Base-by-base conservation (phyloP, 108 stramenopile genomes). In the Pinguiococcus pyrenoidosus region DNA sequence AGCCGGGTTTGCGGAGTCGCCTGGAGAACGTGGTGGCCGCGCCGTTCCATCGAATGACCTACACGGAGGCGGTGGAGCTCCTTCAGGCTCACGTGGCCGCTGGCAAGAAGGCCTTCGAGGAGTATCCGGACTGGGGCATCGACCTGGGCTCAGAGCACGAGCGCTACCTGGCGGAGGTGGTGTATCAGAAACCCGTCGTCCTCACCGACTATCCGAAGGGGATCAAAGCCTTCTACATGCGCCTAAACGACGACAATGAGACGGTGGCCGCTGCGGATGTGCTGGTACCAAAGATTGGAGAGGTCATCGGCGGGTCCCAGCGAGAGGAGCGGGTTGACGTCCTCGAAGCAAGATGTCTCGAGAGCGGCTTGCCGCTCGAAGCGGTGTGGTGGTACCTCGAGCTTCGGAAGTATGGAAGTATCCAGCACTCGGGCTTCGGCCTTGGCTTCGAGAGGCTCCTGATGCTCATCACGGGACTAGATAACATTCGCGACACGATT, bases 191-290 rank as follows among this genome's bases (percentile, higher is more conserved):
- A 38, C 86, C 86, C 40, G 82, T 83, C 42, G 69, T 85, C 45
- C 76, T 92, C 17, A 87, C 79, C 22, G 75, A 92, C 69, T 92
- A 84, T 79, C 90, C 90, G 12, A 69, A 80, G 46, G 78, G 81
- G 44, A 92, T 92, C 58, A 92, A 92, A 73, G 83, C 87, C 8
- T 92, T 92, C 55, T 92, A 92, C 79, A 92, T 92, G 90, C 77
- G 77, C 30, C 78, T 82, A 44, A 64, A 81, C 59, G 83, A 79
- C 36, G 87, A 85, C 56, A 81, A 80, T 26, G 66, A 73, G 37
- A 83, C 82, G 13, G 86, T 85, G 32, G 78, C 81, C 4, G 84
- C 86, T 2, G 84, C 86, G 51, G 90, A 92, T 52, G 63, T 92
- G 52, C 64, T 92, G 27, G 84, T 83, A 33, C 90, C 90, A 17